phyloP scores from a whole-genome alignment of 345 rosid species.

The Eutrema yunnanense region DNA sequence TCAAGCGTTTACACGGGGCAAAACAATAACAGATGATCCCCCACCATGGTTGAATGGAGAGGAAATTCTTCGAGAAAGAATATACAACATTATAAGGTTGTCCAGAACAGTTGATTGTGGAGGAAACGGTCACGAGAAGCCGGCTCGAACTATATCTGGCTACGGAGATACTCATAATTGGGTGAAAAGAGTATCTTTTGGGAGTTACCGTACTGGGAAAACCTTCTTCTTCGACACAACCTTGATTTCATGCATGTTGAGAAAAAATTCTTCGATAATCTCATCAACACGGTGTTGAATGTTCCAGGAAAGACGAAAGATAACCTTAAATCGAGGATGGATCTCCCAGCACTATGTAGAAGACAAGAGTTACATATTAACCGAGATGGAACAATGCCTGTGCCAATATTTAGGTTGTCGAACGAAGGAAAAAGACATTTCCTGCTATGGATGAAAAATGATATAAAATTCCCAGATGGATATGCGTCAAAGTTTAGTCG shows the following conservation, averaged over 20 bases:
- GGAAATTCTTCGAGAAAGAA: background rate
- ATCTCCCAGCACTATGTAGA: background rate
- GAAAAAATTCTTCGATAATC: background rate
- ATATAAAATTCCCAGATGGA: background rate
- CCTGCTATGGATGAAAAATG: background rate
- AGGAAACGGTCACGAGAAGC: background rate
- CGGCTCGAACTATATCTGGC: background rate
- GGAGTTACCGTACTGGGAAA: background rate
- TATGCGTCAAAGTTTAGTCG: background rate
- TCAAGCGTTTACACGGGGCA: background rate
- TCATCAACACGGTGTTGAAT: background rate
- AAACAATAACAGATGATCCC: background rate
- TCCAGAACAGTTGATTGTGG: background rate
- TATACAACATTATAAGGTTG: background rate
- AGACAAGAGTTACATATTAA: background rate
- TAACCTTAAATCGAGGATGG: background rate
- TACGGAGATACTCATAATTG: background rate
- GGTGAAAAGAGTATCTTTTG: background rate
- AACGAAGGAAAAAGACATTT: background rate
- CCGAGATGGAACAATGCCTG: background rate
- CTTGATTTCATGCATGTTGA: background rate
- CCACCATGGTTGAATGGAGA: background rate
- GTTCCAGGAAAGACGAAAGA: background rate
- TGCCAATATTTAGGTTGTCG: background rate
- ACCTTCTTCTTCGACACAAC: background rate